Evolutionary conservation across 2,329 filamentous ascomycete genomes (phyloP).

Genomic region (Calonectria leucothoes): DNA sequence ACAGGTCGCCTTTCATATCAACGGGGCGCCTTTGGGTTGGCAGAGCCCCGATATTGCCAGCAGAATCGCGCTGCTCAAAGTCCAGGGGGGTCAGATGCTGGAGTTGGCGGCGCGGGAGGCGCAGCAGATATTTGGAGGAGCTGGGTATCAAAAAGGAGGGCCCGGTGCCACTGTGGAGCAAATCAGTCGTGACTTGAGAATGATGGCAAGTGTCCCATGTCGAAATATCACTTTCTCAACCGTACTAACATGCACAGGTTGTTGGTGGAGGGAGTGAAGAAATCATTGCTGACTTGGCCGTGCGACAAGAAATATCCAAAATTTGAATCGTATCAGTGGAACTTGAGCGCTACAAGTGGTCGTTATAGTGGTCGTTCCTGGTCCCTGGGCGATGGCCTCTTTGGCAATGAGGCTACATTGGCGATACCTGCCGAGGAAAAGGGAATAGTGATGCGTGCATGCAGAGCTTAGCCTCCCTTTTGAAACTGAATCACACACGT

Average conservation of each 20-base stretch:
- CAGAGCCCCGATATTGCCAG: not conserved
- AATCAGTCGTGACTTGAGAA: constrained; percentile 61
- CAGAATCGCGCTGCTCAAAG: not conserved
- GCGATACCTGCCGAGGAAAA: no score
- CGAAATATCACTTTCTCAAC: not conserved
- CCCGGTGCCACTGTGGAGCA: constrained; percentile 62
- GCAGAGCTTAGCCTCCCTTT: no score
- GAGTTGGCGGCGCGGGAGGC: constrained; percentile 63
- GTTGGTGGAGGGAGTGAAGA: constrained; percentile 66
- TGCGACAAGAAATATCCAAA: constrained; percentile 55
- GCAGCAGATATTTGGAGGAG: constrained; percentile 65
- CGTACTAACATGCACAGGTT: constrained; percentile 46
- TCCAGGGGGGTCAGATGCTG: constrained; percentile 56
- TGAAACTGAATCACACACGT: no score
- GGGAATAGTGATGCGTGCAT: no score
- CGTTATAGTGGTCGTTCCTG: no score
- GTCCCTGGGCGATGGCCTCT: no score
- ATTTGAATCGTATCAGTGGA: not conserved
- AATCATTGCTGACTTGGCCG: constrained; percentile 62
- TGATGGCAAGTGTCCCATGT: not conserved
- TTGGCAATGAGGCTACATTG: no score
- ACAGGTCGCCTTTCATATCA: constrained; percentile 65
- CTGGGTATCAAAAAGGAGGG: constrained; percentile 61
- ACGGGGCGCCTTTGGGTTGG: not conserved
- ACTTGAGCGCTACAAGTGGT: no score